These are phyloP conservation scores for Reutealis trisperma DNA, from an alignment of 345 rosid species.

Conservation along the genomic window DNA sequence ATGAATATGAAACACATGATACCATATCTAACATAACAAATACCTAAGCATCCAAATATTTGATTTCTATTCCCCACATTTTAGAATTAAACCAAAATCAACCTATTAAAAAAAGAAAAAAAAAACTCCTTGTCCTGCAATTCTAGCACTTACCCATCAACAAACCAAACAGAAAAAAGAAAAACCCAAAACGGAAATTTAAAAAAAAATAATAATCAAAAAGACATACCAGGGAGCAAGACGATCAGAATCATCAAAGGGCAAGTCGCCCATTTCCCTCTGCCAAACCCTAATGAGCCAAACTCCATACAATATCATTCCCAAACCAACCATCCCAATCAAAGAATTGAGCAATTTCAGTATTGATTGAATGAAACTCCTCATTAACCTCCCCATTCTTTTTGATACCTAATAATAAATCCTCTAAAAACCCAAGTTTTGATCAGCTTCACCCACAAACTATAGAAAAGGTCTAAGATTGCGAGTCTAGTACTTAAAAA, in stretches of 20 bases:
- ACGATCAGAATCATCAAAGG: conserved; percentile 42
- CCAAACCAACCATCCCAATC: conserved; percentile 84
- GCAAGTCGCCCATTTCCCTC: conserved; percentile 53
- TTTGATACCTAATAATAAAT: background rate
- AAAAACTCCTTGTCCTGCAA: background rate
- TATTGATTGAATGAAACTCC: conserved; percentile 70
- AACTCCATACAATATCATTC: conserved; percentile 62
- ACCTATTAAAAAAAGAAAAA: background rate
- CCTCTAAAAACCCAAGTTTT: conserved; percentile 11
- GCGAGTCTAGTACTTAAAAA: background rate
- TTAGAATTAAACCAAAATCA: background rate
- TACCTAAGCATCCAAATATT: background rate
- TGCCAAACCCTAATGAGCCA: conserved; percentile 84
- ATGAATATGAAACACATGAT: background rate
- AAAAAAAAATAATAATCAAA: background rate
- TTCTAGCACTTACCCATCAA: background rate
- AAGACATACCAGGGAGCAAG: conserved; percentile 66
- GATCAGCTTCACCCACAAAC: background rate
- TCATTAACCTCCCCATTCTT: conserved; percentile 48
- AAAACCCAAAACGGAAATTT: background rate
- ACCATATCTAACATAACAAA: background rate
- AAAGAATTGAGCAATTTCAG: conserved; percentile 75
- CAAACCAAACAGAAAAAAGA: background rate
- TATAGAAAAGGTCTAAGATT: background rate
- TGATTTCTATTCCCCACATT: background rate